Percentiles rank a stretch among this genome's conserved stretches.
phyloP scores from a whole-genome alignment of 2,329 filamentous ascomycete species.

The Xylariales sp. region DNA sequence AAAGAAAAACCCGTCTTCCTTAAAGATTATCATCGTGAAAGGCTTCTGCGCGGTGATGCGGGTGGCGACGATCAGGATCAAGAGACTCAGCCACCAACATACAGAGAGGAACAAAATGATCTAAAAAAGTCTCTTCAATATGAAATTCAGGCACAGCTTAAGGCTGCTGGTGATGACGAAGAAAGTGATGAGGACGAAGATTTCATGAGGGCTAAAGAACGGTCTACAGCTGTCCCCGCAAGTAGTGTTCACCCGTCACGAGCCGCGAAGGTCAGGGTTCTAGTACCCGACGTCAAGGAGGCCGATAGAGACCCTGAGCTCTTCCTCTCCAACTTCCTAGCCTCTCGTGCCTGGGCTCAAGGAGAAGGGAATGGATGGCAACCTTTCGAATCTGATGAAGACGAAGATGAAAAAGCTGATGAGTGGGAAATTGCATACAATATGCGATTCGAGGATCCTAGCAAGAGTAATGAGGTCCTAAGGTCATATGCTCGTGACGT shows the following conservation, averaged over 20 bases:
- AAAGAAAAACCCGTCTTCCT: constrained; percentile 88
- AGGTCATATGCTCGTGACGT: constrained; percentile 91
- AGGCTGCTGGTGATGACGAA: constrained; percentile 63
- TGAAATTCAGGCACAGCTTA: constrained; percentile 76
- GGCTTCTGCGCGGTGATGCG: constrained; percentile 78
- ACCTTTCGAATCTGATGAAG: constrained; percentile 92
- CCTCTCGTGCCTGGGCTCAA: constrained; percentile 89
- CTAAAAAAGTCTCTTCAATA: constrained; percentile 81
- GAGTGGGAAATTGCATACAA: constrained; percentile 95
- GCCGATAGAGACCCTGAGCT: constrained; percentile 91
- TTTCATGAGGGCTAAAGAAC: constrained; percentile 78
- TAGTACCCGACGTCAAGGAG: constrained; percentile 73
- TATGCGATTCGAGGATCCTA: constrained; percentile 92
- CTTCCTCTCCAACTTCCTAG: constrained; percentile 95
- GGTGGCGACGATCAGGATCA: constrained; percentile 69
- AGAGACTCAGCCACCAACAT: constrained; percentile 71
- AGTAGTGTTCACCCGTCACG: constrained; percentile 69
- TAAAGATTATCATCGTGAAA: constrained; percentile 91
- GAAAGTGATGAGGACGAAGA: constrained; percentile 70
- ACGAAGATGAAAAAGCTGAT: constrained; percentile 77
- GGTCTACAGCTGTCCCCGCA: constrained; percentile 43
- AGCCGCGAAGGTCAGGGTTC: constrained; percentile 59
- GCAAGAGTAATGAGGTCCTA: constrained; percentile 86
- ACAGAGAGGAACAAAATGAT: constrained; percentile 87
- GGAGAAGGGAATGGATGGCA: constrained; percentile 74